Evolutionary conservation across 345 rosid species (phyloP).

Genomic region (Pelargonium nanum): DNA sequence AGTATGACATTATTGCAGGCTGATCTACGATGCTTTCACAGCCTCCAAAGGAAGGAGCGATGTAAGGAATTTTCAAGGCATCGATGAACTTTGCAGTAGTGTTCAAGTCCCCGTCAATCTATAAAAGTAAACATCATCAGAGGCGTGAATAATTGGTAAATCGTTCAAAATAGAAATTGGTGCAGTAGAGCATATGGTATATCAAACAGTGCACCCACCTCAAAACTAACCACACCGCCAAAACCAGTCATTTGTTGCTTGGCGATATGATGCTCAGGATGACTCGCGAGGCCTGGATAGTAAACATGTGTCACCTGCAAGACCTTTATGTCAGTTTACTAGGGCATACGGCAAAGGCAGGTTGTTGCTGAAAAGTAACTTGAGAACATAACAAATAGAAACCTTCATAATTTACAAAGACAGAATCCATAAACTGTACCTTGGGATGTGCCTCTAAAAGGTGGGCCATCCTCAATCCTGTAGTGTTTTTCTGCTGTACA

Average conservation of each 20-base stretch:
- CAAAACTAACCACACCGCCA: slow-evolving; percentile 99
- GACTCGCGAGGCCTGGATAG: slow-evolving; percentile 91
- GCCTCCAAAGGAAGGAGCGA: slow-evolving; percentile 98
- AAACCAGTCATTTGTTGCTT: slow-evolving; percentile 93
- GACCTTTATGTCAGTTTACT: slow-evolving; percentile 49
- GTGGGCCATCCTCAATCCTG: slow-evolving; percentile 91
- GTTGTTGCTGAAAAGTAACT: not conserved
- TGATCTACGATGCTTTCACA: slow-evolving; percentile 97
- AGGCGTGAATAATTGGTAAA: not conserved
- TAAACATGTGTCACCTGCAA: slow-evolving; percentile 74
- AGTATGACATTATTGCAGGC: slow-evolving; percentile 98
- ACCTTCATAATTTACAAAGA: too few relatives aligned
- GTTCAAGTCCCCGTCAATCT: slow-evolving; percentile 76
- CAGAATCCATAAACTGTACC: too few relatives aligned
- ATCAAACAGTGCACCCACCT: slow-evolving; percentile 34
- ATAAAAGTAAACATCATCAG: not conserved
- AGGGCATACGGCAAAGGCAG: too few relatives aligned
- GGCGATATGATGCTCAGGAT: slow-evolving; percentile 87
- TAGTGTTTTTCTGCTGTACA: slow-evolving; percentile 91
- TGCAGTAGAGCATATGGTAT: not conserved
- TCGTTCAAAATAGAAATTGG: too few relatives aligned
- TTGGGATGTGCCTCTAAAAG: slow-evolving; percentile 99
- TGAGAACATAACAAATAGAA: too few relatives aligned
- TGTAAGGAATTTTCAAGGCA: slow-evolving; percentile 83
- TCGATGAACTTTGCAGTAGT: slow-evolving; percentile 73